phyloP scores from a whole-genome alignment of 495 filamentous ascomycete genomes.

The Apiosordaria backusii region DNA sequence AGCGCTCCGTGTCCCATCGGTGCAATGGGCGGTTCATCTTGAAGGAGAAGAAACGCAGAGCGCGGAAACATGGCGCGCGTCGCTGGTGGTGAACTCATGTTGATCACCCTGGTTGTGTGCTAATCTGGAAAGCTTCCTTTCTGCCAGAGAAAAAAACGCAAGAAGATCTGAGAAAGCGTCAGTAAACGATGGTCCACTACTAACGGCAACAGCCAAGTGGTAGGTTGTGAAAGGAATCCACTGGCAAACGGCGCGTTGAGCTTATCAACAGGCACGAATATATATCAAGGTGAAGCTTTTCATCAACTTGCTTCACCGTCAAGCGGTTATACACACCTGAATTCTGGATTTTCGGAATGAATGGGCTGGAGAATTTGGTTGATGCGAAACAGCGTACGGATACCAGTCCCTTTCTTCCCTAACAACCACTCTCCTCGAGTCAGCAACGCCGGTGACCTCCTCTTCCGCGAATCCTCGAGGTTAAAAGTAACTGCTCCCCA shows the following conservation, averaged over 20 bases:
- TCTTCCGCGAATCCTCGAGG: background rate
- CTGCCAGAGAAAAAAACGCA: background rate
- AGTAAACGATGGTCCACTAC: background rate
- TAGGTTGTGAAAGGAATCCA: background rate
- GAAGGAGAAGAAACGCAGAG: constrained; percentile 29
- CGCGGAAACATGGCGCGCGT: constrained; percentile 21
- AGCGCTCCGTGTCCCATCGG: constrained; percentile 33
- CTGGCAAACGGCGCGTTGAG: background rate
- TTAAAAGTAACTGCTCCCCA: background rate
- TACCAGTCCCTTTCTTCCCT: background rate
- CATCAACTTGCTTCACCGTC: background rate
- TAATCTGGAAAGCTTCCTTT: background rate
- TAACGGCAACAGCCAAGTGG: background rate
- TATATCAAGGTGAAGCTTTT: background rate
- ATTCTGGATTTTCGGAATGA: background rate
- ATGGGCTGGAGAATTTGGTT: background rate
- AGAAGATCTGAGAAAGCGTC: background rate
- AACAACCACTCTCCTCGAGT: background rate
- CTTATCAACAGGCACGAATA: background rate
- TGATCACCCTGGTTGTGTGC: background rate
- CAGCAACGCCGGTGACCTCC: background rate
- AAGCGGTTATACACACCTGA: background rate
- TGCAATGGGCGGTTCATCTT: constrained; percentile 35
- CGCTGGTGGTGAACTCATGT: constrained; percentile 23
- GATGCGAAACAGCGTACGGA: background rate